Conservation (phyloP, 2,329 filamentous ascomycete genomes). For the Alternaria arbusti region DNA sequence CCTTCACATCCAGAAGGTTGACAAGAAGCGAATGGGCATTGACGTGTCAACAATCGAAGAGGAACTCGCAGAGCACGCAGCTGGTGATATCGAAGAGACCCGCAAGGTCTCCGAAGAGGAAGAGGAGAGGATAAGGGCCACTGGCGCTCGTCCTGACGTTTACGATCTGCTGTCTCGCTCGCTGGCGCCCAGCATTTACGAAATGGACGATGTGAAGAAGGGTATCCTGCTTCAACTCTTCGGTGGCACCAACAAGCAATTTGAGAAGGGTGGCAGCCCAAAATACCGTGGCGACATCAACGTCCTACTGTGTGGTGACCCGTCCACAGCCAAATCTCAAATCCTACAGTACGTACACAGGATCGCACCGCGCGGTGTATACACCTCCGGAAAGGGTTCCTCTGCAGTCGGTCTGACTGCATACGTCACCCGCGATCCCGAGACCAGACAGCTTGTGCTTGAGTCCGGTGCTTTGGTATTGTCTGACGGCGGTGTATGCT, state of each 20-base stretch:
- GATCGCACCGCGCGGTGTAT: conserved; percentile 87
- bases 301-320: conserved; percentile 93
- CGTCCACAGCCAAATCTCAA: conserved; percentile 95
- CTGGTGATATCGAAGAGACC: conserved; percentile 79
- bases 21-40: conserved; percentile 91
- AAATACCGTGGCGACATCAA: conserved; percentile 98
- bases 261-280: conserved; percentile 93
- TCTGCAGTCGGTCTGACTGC: conserved; percentile 78
- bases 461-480: conserved; percentile 77
- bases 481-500: conserved; percentile 77
- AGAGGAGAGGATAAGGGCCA: conserved; percentile 84
- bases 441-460: conserved; percentile 74
- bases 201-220: conserved; percentile 99
- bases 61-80: conserved; percentile 74
- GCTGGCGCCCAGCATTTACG: conserved; percentile 92
- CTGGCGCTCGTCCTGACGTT: conserved; percentile 80
- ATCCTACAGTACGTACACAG: conserved; percentile 94
- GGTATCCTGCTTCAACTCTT: conserved; percentile 96
- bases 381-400: conserved; percentile 77
- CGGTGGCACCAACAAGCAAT: conserved; percentile 96
- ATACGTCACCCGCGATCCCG: conserved; percentile 77
- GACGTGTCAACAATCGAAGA: conserved; percentile 88
- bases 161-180: conserved; percentile 93
- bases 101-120: conserved; percentile 86
- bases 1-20: conserved; percentile 93